Evolutionary conservation across 192 early-diverging fungal genomes (phyloP).

Genomic region (Podila epicladia): DNA sequence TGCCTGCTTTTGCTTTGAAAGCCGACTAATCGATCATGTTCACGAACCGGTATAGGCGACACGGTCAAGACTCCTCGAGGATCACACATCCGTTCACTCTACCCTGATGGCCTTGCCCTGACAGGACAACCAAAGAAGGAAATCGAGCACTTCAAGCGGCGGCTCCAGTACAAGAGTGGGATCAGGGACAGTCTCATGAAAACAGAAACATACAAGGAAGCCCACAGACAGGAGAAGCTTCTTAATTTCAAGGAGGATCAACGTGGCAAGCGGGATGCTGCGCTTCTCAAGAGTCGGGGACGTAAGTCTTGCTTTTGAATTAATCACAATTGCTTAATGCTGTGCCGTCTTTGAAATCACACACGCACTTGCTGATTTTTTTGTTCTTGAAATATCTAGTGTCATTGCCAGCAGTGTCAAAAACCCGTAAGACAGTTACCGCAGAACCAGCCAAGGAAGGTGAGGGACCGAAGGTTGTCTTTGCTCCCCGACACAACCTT

Average conservation of each 20-base stretch:
- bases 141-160: slow-evolving; percentile 39
- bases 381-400: neutral
- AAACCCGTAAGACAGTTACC: slow-evolving; percentile 25
- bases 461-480: slow-evolving; percentile 23
- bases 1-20: neutral
- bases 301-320: slow-evolving; percentile 9
- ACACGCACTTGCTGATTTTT: neutral
- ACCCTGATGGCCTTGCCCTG: slow-evolving; percentile 11
- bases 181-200: slow-evolving; percentile 23
- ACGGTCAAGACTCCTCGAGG: slow-evolving; percentile 41
- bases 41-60: slow-evolving; percentile 5
- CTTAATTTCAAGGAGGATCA: slow-evolving; percentile 29
- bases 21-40: too few species aligned
- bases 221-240: slow-evolving; percentile 34
- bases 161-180: slow-evolving; percentile 45
- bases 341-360: neutral
- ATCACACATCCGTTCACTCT: slow-evolving; percentile 33
- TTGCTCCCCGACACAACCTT: slow-evolving; percentile 32
- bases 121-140: slow-evolving; percentile 8
- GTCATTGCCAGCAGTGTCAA: slow-evolving; percentile 41
- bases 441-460: slow-evolving; percentile 14
- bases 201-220: slow-evolving; percentile 21
- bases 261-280: slow-evolving; percentile 29
- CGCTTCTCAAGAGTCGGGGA: slow-evolving; percentile 40
- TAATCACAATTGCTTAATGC: neutral